Conservation (phyloP, 225 moss, liverwort and hornwort species). For the Bryum argenteum region DNA sequence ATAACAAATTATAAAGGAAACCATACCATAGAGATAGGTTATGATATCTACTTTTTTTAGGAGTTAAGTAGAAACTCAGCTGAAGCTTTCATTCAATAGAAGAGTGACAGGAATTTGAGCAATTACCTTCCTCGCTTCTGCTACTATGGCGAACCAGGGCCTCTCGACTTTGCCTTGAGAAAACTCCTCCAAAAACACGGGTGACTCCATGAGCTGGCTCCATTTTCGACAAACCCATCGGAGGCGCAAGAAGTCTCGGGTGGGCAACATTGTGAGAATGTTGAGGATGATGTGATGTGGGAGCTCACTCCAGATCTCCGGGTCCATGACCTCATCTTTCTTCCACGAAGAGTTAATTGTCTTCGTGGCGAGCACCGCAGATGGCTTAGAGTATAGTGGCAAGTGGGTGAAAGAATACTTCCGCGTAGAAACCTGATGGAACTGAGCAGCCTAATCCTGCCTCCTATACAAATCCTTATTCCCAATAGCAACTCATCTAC, state of each 20-base stretch:
- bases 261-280: constrained; percentile 24
- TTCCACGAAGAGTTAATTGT: constrained; percentile 1
- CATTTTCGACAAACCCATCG: constrained; percentile 35
- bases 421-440: not conserved
- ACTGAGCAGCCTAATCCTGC: not conserved
- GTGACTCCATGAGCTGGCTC: constrained; percentile 33
- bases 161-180: constrained; percentile 21
- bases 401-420: not conserved
- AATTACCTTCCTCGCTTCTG: constrained; percentile 28
- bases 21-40: no score
- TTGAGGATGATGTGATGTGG: constrained; percentile 30
- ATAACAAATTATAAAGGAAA: no score
- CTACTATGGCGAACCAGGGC: constrained; percentile 37
- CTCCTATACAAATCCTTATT: no score
- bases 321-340: constrained; percentile 27
- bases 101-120: not conserved
- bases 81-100: not conserved
- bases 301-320: constrained; percentile 30
- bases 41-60: no score
- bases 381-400: constrained; percentile 17
- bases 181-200: constrained; percentile 35
- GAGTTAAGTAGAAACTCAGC: not conserved
- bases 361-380: not conserved
- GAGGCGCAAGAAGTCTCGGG: constrained; percentile 29
- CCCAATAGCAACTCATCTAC: no score